Evolutionary conservation across 179 eudicot species (phyloP), one percentile per base, ranked within the genome.

Genomic region (Dionaea muscipula): DNA sequence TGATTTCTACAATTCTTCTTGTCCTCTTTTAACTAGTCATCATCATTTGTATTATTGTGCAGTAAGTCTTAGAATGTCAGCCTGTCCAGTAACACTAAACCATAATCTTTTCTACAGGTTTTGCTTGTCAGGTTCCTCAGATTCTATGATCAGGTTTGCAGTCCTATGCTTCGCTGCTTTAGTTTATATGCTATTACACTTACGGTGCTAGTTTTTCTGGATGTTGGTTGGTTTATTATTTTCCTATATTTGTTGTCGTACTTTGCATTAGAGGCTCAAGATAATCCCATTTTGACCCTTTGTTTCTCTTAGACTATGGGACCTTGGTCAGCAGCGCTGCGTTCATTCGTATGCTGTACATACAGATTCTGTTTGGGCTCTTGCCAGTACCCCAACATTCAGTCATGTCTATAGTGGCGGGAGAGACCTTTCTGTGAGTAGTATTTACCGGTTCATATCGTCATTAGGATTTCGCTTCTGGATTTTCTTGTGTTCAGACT

Each of bases 311-410:
- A 93, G 99, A 62, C 75, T 88, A 27, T 93, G 99, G 99, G 99
- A 93, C 81, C 95, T 93, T 51, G 96, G 93, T 59, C 99, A 93
- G 77, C 99, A 93, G 75, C 82, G 99, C 12, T 93, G 99, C 57
- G 74, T 93, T 39, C 99, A 93, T 66, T 88, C 99, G 23, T 93
- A 93, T 75, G 99, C 99, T 62, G 99, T 93, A 68, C 99, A 93
- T 72, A 84, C 99, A 17, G 99, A 93, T 73, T 93, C 99, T 62
- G 96, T 93, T 40, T 93, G 99, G 99, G 96, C 99, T 64, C 96
- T 93, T 69, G 96, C 96, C 52, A 85, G 93, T 76, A 88, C 86
- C 26, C 60, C 89, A 40, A 33, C 89, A 26, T 93, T 93, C 74
- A 88, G 82, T 70, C 99, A 93, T 76, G 99, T 93, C 53, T 93